Evolutionary conservation across 805 yeast species (phyloP), one percentile per base, ranked within the genome.

Genomic region (Starmerella lactis-condensi): DNA sequence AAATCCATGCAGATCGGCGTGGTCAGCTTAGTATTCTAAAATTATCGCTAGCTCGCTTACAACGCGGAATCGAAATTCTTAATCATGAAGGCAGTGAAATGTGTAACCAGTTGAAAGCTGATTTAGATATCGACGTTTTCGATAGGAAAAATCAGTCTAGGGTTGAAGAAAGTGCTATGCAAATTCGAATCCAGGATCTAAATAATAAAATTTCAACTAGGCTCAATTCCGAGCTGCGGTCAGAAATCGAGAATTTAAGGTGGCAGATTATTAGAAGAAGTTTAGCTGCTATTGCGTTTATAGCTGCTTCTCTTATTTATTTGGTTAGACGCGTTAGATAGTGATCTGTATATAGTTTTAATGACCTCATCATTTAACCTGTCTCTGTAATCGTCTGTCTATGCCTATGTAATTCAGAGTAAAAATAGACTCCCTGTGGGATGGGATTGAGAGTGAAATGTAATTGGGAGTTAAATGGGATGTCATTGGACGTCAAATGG

Each of bases 241-340:
- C 89, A 0, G 89, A 81, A 34, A 77, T 81, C 35, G 98, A 85
- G 54, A 69, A 73, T 36, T 61, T 85, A 38, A 63, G 96, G 44
- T 85, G 98, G 98, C 81, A 79, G 47, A 69, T 85, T 27, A 82
- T 94, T 2, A 62, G 94, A 34, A 67, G 89, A 50, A 95, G 95
- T 7, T 58, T 89, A 21, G 60, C 77, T 26, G 78, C 89, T 2
- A 72, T 82, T 21, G 53, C 76, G 15, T 58, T 72, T 1, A 61
- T 75, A 39, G 77, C 77, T 1, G 65, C 69, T 33, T 60, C 69
- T 15, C 61, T 72, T 4, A 62, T 77, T 15, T 39, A 26, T 15
- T 17, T 26, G 16, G 29, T 21, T n/a, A n/a, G n/a, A n/a, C n/a
- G 7, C 26, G 26, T 16, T 14, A 16, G 26, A 16, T 24, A 24